A percentile compares a stretch with the other conserved stretches of the same genome.
phyloP scores from a whole-genome alignment of 129 eudicot species.

The Lonicera japonica region DNA sequence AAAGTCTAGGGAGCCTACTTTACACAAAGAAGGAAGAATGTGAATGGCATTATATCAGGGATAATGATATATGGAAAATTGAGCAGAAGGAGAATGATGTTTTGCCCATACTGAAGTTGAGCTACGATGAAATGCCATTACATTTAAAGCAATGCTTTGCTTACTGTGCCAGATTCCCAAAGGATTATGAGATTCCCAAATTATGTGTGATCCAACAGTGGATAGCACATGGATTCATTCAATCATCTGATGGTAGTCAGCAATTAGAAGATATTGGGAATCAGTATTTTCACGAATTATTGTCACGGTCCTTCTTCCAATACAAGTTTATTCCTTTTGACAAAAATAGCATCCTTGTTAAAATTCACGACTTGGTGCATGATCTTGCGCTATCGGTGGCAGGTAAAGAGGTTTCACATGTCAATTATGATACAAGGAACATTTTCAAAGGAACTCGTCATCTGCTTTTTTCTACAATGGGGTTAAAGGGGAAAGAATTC shows the following conservation, averaged over 20 bases:
- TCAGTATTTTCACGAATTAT: slow-evolving; percentile 22
- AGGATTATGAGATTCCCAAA: slow-evolving; percentile 18
- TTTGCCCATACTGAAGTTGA: slow-evolving; percentile 31
- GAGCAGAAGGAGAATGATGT: slow-evolving; percentile 20
- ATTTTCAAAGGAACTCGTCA: slow-evolving; percentile 17
- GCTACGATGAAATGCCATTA: slow-evolving; percentile 34
- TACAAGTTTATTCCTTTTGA: slow-evolving; percentile 8
- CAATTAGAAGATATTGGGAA: slow-evolving; percentile 25
- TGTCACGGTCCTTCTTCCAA: slow-evolving; percentile 28
- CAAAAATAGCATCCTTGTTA: not conserved
- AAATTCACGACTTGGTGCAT: slow-evolving; percentile 38
- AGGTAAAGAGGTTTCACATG: slow-evolving; percentile 9
- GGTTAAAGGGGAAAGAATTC: not conserved
- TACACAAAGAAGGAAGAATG: slow-evolving; percentile 14
- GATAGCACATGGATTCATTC: slow-evolving; percentile 33
- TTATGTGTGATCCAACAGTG: slow-evolving; percentile 18
- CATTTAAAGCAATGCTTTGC: slow-evolving; percentile 31
- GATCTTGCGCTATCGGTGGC: slow-evolving; percentile 32
- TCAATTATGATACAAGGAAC: not conserved
- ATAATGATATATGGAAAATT: slow-evolving; percentile 20
- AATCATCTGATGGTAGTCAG: not conserved
- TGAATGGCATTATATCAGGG: slow-evolving; percentile 19
- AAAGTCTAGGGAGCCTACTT: slow-evolving; percentile 26
- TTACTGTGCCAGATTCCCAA: slow-evolving; percentile 36
- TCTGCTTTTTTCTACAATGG: slow-evolving; percentile 14